Evolutionary conservation across 192 early-diverging fungal species (phyloP).

Genomic region (Coemansia sp.): DNA sequence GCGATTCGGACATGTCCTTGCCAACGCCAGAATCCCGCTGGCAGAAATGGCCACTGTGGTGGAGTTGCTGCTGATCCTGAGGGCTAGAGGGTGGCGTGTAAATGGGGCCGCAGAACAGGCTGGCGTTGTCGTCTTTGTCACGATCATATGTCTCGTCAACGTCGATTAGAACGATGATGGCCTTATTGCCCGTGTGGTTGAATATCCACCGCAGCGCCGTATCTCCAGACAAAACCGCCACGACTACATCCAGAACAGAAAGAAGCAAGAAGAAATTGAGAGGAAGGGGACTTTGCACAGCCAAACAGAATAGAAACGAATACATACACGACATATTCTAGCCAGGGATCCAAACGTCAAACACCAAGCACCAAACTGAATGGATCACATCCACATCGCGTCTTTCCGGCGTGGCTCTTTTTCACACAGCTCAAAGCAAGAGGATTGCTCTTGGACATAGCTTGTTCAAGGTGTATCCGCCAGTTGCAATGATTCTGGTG

Average conservation of each 20-base stretch:
- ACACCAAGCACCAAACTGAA: no score
- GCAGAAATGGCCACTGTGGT: constrained; percentile 3
- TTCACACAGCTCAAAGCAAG: background rate
- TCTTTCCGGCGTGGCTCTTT: background rate
- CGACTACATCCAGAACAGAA: constrained; percentile 34
- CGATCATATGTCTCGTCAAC: constrained; percentile 52
- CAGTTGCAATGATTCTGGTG: background rate
- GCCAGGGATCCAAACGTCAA: no score
- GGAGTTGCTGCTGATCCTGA: constrained; percentile 21
- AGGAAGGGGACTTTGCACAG: background rate
- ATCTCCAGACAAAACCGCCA: constrained; percentile 54
- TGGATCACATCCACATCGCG: no score
- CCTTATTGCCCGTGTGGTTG: constrained; percentile 43
- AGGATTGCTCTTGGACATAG: background rate
- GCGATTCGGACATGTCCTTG: constrained; percentile 14
- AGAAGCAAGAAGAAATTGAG: background rate
- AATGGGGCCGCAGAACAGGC: constrained; percentile 33
- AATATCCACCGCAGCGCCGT: constrained; percentile 54
- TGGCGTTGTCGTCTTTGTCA: constrained; percentile 12
- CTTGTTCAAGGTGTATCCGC: background rate
- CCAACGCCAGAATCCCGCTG: constrained; percentile 10
- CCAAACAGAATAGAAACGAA: background rate
- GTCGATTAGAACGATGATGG: constrained; percentile 55
- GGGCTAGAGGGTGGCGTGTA: constrained; percentile 48
- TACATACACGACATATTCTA: background rate